A percentile compares a stretch with the other conserved stretches of the same genome.
These are phyloP conservation scores for Ophiocytium majus DNA, from an alignment of 352 stramenopile genomes.

Conservation along the genomic window DNA sequence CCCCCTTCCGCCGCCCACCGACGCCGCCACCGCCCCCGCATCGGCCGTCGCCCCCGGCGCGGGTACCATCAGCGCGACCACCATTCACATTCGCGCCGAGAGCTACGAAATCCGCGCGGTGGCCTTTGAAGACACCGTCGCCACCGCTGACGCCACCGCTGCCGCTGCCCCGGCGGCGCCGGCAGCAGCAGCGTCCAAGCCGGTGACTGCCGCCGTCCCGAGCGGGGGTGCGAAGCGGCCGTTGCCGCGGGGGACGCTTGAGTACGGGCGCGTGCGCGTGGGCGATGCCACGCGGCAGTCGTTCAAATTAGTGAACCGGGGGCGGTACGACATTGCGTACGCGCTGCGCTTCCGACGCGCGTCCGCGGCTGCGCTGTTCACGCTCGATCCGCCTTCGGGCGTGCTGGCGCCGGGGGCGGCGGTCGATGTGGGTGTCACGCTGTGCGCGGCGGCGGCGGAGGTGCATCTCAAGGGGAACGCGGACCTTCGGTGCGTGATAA, in stretches of 20 bases:
- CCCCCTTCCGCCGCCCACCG: background rate
- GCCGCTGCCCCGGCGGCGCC: background rate
- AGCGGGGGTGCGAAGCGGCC: constrained; percentile 4
- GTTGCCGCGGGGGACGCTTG: constrained; percentile 65
- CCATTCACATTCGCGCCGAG: constrained; percentile 67
- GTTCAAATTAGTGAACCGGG: constrained; percentile 80
- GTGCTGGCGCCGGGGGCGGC: constrained; percentile 70
- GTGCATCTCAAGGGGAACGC: constrained; percentile 73
- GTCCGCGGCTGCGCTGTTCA: constrained; percentile 69
- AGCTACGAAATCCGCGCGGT: constrained; percentile 81
- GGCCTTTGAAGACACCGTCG: constrained; percentile 66
- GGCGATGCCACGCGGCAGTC: constrained; percentile 71
- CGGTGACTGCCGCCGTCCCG: background rate
- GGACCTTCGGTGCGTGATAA: constrained; percentile 84
- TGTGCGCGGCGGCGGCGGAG: constrained; percentile 69
- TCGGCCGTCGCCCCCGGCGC: too few relatives aligned
- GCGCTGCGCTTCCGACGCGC: constrained; percentile 65
- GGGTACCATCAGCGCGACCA: constrained; percentile 21
- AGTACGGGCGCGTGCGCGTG: constrained; percentile 87
- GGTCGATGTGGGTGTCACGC: constrained; percentile 71
- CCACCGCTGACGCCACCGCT: constrained; percentile 46
- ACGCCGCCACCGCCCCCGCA: too few relatives aligned
- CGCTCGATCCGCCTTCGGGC: constrained; percentile 72
- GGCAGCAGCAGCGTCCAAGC: background rate
- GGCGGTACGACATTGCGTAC: constrained; percentile 89